Conservation (phyloP, 2,329 filamentous ascomycete species). For the Trichoderma polysporum region DNA sequence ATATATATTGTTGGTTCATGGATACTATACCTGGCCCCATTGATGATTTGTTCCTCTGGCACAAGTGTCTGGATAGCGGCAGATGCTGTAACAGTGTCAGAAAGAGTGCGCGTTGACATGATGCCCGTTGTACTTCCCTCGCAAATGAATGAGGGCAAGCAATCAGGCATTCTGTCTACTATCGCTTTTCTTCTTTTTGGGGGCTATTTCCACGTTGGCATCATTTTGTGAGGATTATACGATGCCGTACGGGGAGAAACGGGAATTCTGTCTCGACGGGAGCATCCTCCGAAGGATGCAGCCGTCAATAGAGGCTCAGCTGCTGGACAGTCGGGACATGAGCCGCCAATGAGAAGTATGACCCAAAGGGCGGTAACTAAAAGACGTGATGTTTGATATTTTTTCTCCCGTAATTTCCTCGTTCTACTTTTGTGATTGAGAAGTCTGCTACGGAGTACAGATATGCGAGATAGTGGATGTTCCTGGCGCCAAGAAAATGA, state of each 20-base stretch:
- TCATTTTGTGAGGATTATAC: neutral
- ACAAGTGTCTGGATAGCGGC: neutral
- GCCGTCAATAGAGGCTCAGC: neutral
- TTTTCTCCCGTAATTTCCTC: neutral
- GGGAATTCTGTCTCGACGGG: neutral
- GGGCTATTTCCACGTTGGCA: neutral
- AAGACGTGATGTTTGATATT: neutral
- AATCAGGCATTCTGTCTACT: neutral
- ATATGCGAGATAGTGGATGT: too few species aligned
- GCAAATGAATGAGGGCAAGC: neutral
- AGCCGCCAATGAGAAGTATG: neutral
- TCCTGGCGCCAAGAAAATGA: too few species aligned
- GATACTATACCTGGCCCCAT: neutral
- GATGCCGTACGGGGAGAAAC: neutral
- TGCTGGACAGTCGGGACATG: neutral
- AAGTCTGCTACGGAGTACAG: too few species aligned
- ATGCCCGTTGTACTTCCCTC: neutral
- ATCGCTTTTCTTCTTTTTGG: neutral
- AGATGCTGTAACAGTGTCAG: neutral
- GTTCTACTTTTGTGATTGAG: neutral
- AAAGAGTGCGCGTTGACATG: neutral
- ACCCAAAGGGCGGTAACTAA: neutral
- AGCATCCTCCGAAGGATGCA: slow-evolving; percentile 5
- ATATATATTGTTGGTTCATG: neutral
- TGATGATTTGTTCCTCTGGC: neutral